phyloP scores from a whole-genome alignment of 345 rosid genomes.

The Eutrema japonicum region DNA sequence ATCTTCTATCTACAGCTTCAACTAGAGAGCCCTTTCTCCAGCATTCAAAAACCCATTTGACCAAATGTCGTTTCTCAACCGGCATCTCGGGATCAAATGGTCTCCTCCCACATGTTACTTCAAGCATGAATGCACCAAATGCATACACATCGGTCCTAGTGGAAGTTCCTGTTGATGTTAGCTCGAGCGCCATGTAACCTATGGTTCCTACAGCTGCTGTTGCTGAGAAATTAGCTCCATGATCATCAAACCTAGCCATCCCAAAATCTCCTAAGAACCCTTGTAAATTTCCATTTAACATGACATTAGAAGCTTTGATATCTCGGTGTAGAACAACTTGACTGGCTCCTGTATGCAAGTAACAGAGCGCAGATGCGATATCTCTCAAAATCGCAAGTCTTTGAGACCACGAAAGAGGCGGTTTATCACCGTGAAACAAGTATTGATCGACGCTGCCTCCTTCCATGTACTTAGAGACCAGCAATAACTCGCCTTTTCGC shows the following conservation, averaged over 20 bases:
- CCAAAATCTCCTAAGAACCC: slow-evolving; percentile 55
- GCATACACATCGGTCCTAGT: slow-evolving; percentile 49
- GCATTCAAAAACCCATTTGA: slow-evolving; percentile 43
- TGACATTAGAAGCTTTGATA: slow-evolving; percentile 53
- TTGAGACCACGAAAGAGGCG: slow-evolving; percentile 50
- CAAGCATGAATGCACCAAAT: slow-evolving; percentile 55
- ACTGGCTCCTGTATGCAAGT: slow-evolving; percentile 57
- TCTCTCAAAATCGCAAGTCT: slow-evolving; percentile 49
- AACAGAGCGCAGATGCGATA: slow-evolving; percentile 51
- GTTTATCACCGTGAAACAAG: slow-evolving; percentile 37
- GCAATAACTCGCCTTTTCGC: slow-evolving; percentile 51
- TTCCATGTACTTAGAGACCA: slow-evolving; percentile 57
- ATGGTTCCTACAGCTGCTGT: slow-evolving; percentile 56
- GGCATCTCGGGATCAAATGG: slow-evolving; percentile 43
- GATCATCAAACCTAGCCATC: slow-evolving; percentile 53
- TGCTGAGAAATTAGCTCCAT: slow-evolving; percentile 43
- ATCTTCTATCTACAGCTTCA: slow-evolving; percentile 41
- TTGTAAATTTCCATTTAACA: slow-evolving; percentile 48
- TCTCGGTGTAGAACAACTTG: slow-evolving; percentile 58
- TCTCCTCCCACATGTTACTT: slow-evolving; percentile 53
- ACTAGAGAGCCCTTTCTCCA: slow-evolving; percentile 44
- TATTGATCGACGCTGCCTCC: slow-evolving; percentile 55
- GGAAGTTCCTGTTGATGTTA: slow-evolving; percentile 46
- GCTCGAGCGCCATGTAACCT: slow-evolving; percentile 61
- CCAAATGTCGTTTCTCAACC: slow-evolving; percentile 38